Evolutionary conservation across 1,284 basidiomycete species (phyloP), one percentile per base, ranked within the genome.

Genomic region (Paramarasmius palmivorus): DNA sequence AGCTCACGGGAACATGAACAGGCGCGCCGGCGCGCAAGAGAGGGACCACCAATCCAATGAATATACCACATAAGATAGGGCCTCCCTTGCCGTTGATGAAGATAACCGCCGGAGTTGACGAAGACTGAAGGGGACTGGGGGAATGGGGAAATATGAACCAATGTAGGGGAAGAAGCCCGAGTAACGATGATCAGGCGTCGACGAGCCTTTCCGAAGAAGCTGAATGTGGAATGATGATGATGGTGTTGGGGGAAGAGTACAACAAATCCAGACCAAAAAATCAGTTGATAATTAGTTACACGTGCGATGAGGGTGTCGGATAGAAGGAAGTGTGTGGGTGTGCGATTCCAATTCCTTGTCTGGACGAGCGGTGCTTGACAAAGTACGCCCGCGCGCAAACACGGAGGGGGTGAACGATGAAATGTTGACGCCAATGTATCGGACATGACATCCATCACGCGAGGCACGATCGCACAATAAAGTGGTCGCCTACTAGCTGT

Each of bases 381-480:
- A n/a, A 32, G 29, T 6, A 32, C 29, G 12, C 29, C 29, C 29
- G 12, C 29, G 12, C 29, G 12, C 29, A 12, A 6, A 32, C 10
- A 46, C 25, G 44, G 32, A 17, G 17, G 59, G 60, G 41, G 58
- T 65, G 62, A 54, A 55, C 37, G 58, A 57, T 56, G 59, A 58
- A 20, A 38, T 46, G 19, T 40, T 70, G 77, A 78, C 67, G 84
- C 85, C 84, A 66, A 74, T 85, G 87, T 87, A 67, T 88, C 71
- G 85, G 85, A 51, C 73, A 67, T 19, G 29, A 32, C 29, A 32
- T 32, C 12, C 29, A 23, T 17, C 79, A 74, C 72, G 78, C 81
- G 79, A 84, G 78, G 76, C 77, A 84, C 83, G 82, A 73, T 80
- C 84, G 83, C 84, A 79, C 86, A 88, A 63, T 68, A 55, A 89